Evolutionary conservation across 371 early-diverging fungal species (phyloP).

Genomic region (Umbelopsis sp.): DNA sequence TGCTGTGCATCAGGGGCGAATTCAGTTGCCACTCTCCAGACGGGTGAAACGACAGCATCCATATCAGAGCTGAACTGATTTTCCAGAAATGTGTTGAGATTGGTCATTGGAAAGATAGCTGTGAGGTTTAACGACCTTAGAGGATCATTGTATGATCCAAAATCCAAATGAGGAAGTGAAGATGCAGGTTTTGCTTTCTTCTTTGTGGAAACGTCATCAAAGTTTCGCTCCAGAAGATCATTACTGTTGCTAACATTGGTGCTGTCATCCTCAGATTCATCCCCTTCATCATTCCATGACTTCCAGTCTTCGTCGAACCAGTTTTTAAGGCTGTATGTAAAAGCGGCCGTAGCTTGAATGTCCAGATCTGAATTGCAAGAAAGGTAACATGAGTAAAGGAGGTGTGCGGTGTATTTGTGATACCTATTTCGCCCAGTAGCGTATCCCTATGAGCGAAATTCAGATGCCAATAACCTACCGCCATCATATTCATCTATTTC

Average conservation of each 20-base stretch:
- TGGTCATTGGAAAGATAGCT: constrained; percentile 66
- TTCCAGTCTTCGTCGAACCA: constrained; percentile 67
- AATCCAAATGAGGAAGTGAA: constrained; percentile 44
- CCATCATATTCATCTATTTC: constrained; percentile 39
- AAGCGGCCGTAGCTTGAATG: constrained; percentile 47
- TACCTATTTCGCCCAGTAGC: too few relatives aligned
- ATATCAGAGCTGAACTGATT: constrained; percentile 50
- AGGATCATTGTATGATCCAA: constrained; percentile 79
- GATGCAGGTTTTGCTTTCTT: constrained; percentile 17
- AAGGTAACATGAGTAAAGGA: not conserved
- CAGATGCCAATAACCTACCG: constrained; percentile 30
- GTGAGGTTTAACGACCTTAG: constrained; percentile 60
- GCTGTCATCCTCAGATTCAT: constrained; percentile 17
- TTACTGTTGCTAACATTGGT: constrained; percentile 25
- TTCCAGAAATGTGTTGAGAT: constrained; percentile 54
- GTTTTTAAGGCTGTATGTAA: constrained; percentile 58
- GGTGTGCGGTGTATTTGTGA: not conserved
- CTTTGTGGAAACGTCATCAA: constrained; percentile 4
- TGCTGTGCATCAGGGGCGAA: constrained; percentile 61
- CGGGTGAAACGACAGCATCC: constrained; percentile 65
- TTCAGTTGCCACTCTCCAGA: constrained; percentile 61
- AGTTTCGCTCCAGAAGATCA: constrained; percentile 35
- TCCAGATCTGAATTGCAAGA: constrained; percentile 16
- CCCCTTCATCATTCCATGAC: constrained; percentile 31
- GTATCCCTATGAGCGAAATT: not conserved